Percentiles rank a stretch among this genome's conserved stretches.
phyloP scores from a whole-genome alignment of 768 basidiomycete species.

The Termitomyces sp. region DNA sequence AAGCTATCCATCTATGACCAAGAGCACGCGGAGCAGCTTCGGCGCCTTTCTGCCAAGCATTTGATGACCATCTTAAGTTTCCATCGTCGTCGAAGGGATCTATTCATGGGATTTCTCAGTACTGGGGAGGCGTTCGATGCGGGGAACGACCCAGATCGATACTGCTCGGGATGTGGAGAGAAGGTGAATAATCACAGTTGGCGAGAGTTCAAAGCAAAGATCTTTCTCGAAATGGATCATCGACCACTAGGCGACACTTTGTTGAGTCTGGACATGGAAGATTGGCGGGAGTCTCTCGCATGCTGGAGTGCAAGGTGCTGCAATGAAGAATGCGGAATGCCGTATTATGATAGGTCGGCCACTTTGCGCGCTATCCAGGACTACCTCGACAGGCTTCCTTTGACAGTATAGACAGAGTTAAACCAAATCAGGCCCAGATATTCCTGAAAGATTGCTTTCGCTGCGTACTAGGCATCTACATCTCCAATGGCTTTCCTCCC shows the following conservation, averaged over 20 bases:
- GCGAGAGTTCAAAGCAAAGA: constrained; percentile 33
- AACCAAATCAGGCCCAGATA: too few species aligned
- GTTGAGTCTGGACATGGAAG: constrained; percentile 31
- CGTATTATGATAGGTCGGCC: constrained; percentile 29
- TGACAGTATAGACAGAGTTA: not conserved
- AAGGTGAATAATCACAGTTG: constrained; percentile 30
- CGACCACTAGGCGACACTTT: constrained; percentile 33
- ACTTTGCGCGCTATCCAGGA: constrained; percentile 26
- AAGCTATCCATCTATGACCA: constrained; percentile 31
- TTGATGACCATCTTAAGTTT: constrained; percentile 34
- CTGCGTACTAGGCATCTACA: not conserved
- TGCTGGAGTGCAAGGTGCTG: constrained; percentile 34
- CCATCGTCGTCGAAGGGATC: constrained; percentile 33
- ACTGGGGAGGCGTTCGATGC: constrained; percentile 28
- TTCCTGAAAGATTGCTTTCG: too few species aligned
- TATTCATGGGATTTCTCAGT: constrained; percentile 30
- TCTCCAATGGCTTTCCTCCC: too few species aligned
- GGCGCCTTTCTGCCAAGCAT: constrained; percentile 25
- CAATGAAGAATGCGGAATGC: constrained; percentile 20
- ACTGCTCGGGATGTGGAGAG: constrained; percentile 27
- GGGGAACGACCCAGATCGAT: constrained; percentile 25
- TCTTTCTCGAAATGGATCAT: constrained; percentile 33
- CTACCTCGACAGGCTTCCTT: constrained; percentile 24
- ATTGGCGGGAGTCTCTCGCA: constrained; percentile 33
- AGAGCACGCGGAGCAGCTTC: constrained; percentile 23